Evolutionary conservation across 192 early-diverging fungal genomes (phyloP).

Genomic region (Podila clonocystis): DNA sequence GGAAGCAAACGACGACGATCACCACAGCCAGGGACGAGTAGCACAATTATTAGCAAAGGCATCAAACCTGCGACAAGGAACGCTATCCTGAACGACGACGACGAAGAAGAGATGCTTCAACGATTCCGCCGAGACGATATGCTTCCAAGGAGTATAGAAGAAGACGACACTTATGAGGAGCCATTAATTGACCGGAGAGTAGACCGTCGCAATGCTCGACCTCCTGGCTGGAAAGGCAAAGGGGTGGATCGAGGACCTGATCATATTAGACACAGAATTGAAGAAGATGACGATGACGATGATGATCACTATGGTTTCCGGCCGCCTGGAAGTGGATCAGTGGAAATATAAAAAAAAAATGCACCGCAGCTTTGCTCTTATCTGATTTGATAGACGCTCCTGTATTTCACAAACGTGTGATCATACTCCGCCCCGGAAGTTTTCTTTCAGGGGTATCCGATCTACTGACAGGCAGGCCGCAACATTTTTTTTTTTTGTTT

Average conservation of each 20-base stretch:
- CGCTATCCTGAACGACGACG: constrained; percentile 19
- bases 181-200: constrained; percentile 27
- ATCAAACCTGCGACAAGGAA: not conserved
- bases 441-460: too few relatives aligned
- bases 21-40: not conserved
- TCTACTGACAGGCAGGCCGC: too few relatives aligned
- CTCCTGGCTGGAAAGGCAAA: not conserved
- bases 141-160: not conserved
- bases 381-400: too few relatives aligned
- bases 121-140: constrained; percentile 4
- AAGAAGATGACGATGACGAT: not conserved
- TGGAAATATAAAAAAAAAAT: not conserved
- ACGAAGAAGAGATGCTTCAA: constrained; percentile 16
- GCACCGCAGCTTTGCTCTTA: too few relatives aligned
- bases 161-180: constrained; percentile 10
- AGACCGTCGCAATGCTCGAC: not conserved
- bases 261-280: not conserved
- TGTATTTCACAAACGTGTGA: too few relatives aligned
- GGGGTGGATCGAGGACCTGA: not conserved
- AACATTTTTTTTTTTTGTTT: too few relatives aligned
- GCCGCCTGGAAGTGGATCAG: not conserved
- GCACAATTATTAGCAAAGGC: not conserved
- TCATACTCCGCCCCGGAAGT: too few relatives aligned
- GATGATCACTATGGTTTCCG: not conserved
- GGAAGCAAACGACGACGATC: too few relatives aligned